A percentile compares a stretch with the other conserved stretches of the same genome.
Conservation (phyloP, 1,284 basidiomycete species). For the Ganoderma resinaceum region DNA sequence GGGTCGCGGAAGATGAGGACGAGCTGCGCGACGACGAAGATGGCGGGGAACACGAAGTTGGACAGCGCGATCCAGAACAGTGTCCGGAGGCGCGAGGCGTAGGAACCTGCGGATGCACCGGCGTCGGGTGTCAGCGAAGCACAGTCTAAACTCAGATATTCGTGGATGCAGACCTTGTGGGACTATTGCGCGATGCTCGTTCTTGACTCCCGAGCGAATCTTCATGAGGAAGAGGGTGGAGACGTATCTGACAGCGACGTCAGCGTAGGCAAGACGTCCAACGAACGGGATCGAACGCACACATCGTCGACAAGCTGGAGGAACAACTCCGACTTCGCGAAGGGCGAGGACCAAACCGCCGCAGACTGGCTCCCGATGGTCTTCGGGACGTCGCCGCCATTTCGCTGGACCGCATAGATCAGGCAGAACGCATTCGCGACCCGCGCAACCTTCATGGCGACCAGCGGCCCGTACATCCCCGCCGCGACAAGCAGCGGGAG, state of each 20-base stretch:
- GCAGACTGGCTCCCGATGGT: background rate
- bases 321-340: slow-evolving; percentile 36
- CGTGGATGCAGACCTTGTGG: background rate
- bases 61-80: slow-evolving; percentile 41
- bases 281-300: slow-evolving; percentile 17
- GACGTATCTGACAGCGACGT: background rate
- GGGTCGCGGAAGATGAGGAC: slow-evolving; percentile 23
- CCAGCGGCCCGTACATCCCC: slow-evolving; percentile 10
- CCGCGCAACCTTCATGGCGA: background rate
- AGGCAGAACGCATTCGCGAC: background rate
- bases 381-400: background rate
- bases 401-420: background rate
- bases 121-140: background rate
- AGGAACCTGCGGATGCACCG: slow-evolving; percentile 18
- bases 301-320: slow-evolving; percentile 38
- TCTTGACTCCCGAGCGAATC: background rate
- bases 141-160: background rate
- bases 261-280: background rate
- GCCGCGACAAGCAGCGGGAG: background rate
- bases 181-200: background rate
- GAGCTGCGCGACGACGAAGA: slow-evolving; percentile 38
- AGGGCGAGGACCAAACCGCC: slow-evolving; percentile 1
- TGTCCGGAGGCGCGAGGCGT: slow-evolving; percentile 14
- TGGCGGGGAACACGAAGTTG: slow-evolving; percentile 41
- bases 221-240: slow-evolving; percentile 2